Conservation (phyloP, 2,329 filamentous ascomycete species). For the Ophiostoma populinum region DNA sequence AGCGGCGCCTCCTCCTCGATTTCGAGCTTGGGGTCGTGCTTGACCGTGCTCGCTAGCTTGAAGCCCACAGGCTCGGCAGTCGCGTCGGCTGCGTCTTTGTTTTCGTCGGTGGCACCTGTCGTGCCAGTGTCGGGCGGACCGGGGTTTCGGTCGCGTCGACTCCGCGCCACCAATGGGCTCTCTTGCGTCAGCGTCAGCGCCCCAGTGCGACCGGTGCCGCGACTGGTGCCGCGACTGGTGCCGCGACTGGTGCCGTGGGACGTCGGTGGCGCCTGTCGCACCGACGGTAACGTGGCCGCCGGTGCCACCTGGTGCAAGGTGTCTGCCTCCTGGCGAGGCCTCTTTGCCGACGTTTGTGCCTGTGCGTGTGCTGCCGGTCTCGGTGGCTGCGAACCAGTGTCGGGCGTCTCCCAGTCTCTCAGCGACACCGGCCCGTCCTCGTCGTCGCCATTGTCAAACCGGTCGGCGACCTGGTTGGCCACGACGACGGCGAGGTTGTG, state of each 20-base stretch:
- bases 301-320: not conserved
- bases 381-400: too few species aligned
- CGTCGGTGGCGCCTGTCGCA: not conserved
- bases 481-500: constrained; percentile 73
- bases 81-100: not conserved
- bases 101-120: not conserved
- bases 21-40: not conserved
- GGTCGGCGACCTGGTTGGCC: constrained; percentile 88
- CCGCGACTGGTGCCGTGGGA: not conserved
- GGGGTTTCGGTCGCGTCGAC: too few species aligned
- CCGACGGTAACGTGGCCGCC: too few species aligned
- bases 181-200: constrained; percentile 19
- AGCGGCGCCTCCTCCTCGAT: constrained; percentile 9
- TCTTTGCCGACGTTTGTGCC: constrained; percentile 8
- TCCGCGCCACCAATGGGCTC: constrained; percentile 32
- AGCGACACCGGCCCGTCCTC: constrained; percentile 1
- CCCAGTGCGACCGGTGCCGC: not conserved
- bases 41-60: too few species aligned
- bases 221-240: not conserved
- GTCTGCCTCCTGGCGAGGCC: constrained; percentile 4
- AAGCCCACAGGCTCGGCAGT: too few species aligned
- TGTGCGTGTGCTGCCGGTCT: not conserved
- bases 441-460: constrained; percentile 34
- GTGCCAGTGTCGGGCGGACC: too few species aligned
- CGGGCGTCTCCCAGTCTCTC: too few species aligned